These are phyloP conservation scores for Paraphoma sp. DNA, from an alignment of 2,329 filamentous ascomycete genomes.

Conservation along the genomic window DNA sequence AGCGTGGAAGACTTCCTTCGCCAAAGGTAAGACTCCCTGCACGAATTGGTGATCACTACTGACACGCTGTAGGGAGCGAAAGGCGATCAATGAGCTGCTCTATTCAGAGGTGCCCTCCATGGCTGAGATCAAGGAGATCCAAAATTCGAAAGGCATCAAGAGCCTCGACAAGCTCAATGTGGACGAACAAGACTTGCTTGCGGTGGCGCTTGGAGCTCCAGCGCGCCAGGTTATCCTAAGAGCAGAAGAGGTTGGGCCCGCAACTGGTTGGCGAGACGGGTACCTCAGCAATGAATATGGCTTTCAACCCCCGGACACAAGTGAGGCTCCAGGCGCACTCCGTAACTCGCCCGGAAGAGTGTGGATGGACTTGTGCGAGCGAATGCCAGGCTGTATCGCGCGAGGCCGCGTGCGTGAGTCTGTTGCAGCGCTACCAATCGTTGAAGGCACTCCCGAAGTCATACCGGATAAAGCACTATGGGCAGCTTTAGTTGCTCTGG, in stretches of 20 bases:
- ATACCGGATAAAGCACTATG: constrained; percentile 62
- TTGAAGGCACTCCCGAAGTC: constrained; percentile 58
- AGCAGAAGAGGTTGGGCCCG: constrained; percentile 60
- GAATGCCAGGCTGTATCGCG: constrained; percentile 61
- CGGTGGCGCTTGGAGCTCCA: constrained; percentile 61
- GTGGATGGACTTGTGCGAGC: constrained; percentile 62
- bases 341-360: constrained; percentile 59
- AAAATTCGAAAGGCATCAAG: constrained; percentile 45
- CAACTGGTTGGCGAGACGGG: constrained; percentile 61
- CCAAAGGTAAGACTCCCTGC: constrained; percentile 19
- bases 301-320: constrained; percentile 60
- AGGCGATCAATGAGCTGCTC: constrained; percentile 35
- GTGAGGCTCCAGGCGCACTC: constrained; percentile 56
- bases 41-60: not conserved
- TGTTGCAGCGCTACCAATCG: constrained; percentile 56
- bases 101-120: constrained; percentile 34
- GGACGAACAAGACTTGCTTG: constrained; percentile 58
- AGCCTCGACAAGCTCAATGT: constrained; percentile 59
- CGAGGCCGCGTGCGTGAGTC: constrained; percentile 60
- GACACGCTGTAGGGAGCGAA: constrained; percentile 26
- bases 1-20: constrained; percentile 30
- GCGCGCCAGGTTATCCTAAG: constrained; percentile 62
- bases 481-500: constrained; percentile 60
- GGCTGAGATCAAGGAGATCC: constrained; percentile 31
- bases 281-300: constrained; percentile 61